Evolutionary conservation across 2,329 filamentous ascomycete species (phyloP), one percentile per base, ranked within the genome.

Genomic region (Pyricularia sp.): DNA sequence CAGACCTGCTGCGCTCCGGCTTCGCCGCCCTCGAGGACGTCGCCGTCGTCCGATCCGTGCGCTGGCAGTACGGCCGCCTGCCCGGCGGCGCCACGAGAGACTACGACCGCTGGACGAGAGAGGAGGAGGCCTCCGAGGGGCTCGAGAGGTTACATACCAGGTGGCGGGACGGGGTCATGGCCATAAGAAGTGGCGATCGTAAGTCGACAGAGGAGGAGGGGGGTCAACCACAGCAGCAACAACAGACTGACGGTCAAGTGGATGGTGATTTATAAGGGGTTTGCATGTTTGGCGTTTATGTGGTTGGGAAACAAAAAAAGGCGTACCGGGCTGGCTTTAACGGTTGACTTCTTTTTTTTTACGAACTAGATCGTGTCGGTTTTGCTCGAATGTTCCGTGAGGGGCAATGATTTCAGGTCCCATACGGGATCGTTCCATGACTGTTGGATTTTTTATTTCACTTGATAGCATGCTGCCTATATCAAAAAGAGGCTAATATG

Each of bases 21-120:
- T 68, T 68, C 66, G n/a, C 28, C 11, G 50, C 66, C 25, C 65
- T 67, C 33, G 65, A 69, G 65, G 68, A 69, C 65, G 59, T 69
- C 55, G 20, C 64, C 30, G 42, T 67, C 31, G 68, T 69, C 9
- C 59, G 68, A 26, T 64, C 33, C 17, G 17, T 59, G 25, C 28
- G 65, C 25, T 69, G 68, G 68, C 68, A 55, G 59, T 55, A 64
- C 20, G 68, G 68, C 4, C 59, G 61, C n/a, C 59, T 68, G 59
- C 67, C 67, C 26, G 20, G 31, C 11, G 64, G n/a, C 10, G 68
- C 68, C 3, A 2, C 12, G 26, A 25, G 23, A 12, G 64, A 69
- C 68, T 66, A 63, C 25, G 50, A n/a, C 6, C 50, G n/a, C 9
- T 66, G 55, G 64, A 50, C 50, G 6, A 50, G n/a, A 5, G 36